Conservation (phyloP, 1,139 yeast genomes). For the Candida sanyaensis region DNA sequence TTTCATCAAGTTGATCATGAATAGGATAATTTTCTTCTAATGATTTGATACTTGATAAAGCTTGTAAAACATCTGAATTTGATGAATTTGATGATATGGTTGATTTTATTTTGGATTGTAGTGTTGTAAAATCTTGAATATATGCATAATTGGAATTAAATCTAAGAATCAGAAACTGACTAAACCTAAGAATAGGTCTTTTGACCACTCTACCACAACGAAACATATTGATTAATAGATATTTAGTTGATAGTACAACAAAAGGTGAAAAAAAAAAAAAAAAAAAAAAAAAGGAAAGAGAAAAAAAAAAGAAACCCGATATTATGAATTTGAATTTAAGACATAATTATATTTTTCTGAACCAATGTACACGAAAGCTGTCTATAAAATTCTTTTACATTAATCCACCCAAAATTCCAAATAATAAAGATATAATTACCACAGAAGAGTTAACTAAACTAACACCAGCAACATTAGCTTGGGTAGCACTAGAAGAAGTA, state of each 20-base stretch:
- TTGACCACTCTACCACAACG: neutral
- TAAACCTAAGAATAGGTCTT: neutral
- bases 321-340: neutral
- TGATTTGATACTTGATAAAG: constrained; percentile 25
- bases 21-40: constrained; percentile 18
- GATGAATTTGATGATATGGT: constrained; percentile 10
- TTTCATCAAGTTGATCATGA: constrained; percentile 14
- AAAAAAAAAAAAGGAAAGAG: neutral
- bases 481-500: constrained; percentile 2
- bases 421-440: constrained; percentile 2
- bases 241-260: too few relatives aligned
- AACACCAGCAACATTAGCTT: constrained; percentile 10
- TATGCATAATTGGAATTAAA: constrained; percentile 14
- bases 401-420: constrained; percentile 8
- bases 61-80: constrained; percentile 10
- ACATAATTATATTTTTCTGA: neutral
- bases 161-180: neutral
- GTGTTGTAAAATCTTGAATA: constrained; percentile 14
- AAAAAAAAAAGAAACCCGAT: too few relatives aligned
- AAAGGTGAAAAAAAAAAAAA: neutral
- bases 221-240: neutral
- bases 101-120: constrained; percentile 9
- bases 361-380: neutral
- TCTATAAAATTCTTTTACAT: neutral
- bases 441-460: constrained; percentile 1